phyloP scores from a whole-genome alignment of 768 basidiomycete species.

The Boletus rufocinnamomeus region DNA sequence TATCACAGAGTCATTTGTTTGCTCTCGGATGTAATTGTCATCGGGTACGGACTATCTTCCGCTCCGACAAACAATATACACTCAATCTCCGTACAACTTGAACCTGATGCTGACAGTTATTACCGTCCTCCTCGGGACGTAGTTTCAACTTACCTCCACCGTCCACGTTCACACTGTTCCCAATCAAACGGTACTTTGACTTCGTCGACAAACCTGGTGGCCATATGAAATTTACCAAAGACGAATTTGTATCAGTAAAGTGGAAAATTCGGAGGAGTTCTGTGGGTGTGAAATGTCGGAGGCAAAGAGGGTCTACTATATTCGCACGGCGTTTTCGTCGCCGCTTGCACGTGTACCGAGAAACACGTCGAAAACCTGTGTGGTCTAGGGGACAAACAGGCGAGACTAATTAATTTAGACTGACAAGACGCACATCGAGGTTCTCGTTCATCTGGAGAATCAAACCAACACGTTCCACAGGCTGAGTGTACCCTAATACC shows the following conservation, averaged over 20 bases:
- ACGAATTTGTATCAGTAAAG: slow-evolving; percentile 39
- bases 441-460: slow-evolving; percentile 70
- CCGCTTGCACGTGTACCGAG: slow-evolving; percentile 43
- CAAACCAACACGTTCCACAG: slow-evolving; percentile 78
- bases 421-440: slow-evolving; percentile 52
- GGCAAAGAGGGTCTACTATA: slow-evolving; percentile 56
- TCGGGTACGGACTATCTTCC: neutral
- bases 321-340: slow-evolving; percentile 47
- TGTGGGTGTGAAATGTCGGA: slow-evolving; percentile 75
- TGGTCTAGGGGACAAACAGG: slow-evolving; percentile 49
- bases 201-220: slow-evolving; percentile 60
- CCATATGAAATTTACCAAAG: slow-evolving; percentile 54
- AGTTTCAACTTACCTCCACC: slow-evolving; percentile 43
- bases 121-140: neutral
- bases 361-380: slow-evolving; percentile 57
- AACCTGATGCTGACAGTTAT: slow-evolving; percentile 22
- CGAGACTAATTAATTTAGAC: neutral
- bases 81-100: slow-evolving; percentile 61
- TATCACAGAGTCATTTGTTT: neutral
- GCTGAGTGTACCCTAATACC: slow-evolving; percentile 65
- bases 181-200: slow-evolving; percentile 74
- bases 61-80: slow-evolving; percentile 48
- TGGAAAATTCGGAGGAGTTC: slow-evolving; percentile 72
- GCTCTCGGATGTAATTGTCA: neutral
- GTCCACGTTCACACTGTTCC: slow-evolving; percentile 85